These are phyloP conservation scores for Boechera retrofracta DNA, from an alignment of 345 rosid species.

Conservation along the genomic window DNA sequence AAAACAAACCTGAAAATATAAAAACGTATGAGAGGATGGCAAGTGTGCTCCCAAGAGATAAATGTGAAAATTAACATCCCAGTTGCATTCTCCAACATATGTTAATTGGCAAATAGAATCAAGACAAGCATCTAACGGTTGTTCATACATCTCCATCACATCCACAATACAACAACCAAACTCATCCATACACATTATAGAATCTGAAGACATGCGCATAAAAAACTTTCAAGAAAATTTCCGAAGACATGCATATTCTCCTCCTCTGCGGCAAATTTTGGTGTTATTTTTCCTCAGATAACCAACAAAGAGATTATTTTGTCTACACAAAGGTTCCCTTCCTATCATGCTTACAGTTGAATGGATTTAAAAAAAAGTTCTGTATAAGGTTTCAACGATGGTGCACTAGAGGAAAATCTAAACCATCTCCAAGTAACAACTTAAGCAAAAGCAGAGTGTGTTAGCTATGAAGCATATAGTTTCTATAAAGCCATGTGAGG, in stretches of 20 bases:
- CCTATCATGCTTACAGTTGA: not conserved
- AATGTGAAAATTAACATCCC: not conserved
- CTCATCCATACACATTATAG: not conserved
- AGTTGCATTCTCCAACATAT: not conserved
- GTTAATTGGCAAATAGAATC: not conserved
- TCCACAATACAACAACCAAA: not conserved
- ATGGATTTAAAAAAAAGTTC: not conserved
- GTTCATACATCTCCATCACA: not conserved
- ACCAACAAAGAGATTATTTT: slow-evolving; percentile 11
- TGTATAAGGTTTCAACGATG: not conserved
- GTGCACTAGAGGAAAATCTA: not conserved
- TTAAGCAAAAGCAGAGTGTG: not conserved
- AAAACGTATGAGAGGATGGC: not conserved
- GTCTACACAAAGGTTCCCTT: not conserved
- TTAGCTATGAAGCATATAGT: not conserved
- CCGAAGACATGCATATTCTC: not conserved
- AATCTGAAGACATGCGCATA: not conserved
- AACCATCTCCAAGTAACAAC: slow-evolving; percentile 17
- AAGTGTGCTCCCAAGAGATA: not conserved
- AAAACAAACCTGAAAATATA: slow-evolving; percentile 66
- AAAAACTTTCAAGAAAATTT: not conserved
- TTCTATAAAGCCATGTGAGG: not conserved
- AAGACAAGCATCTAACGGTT: not conserved
- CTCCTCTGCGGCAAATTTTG: not conserved
- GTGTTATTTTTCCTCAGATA: not conserved